A percentile compares a stretch with the other conserved stretches of the same genome.
phyloP scores from a whole-genome alignment of 2,329 filamentous ascomycete species.

The Cephalotrichum gorgonifer region DNA sequence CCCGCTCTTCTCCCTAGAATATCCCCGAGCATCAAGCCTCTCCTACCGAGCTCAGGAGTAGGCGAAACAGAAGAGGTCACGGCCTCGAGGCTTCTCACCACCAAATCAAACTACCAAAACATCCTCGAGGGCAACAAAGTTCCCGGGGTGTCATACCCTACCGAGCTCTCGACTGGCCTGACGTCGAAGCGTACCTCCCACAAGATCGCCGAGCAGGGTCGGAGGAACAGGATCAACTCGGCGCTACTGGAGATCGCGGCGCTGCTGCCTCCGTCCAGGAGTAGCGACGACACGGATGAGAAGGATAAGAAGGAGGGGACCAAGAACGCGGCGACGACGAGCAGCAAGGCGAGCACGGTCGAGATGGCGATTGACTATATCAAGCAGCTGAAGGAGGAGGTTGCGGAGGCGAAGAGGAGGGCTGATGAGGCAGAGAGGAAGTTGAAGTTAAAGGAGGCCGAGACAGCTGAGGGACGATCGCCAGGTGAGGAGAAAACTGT shows the following conservation, averaged over 20 bases:
- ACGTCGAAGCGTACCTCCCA: slow-evolving; percentile 96
- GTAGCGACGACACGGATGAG: slow-evolving; percentile 35
- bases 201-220: slow-evolving; percentile 94
- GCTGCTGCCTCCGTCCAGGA: slow-evolving; percentile 63
- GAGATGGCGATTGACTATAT: slow-evolving; percentile 96
- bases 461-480: not conserved
- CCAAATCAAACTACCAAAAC: slow-evolving; percentile 97
- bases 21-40: slow-evolving; percentile 86
- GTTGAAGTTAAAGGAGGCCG: slow-evolving; percentile 19
- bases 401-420: slow-evolving; percentile 52
- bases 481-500: not conserved
- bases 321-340: slow-evolving; percentile 43
- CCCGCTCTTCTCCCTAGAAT: slow-evolving; percentile 82
- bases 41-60: slow-evolving; percentile 51
- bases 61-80: slow-evolving; percentile 45
- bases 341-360: slow-evolving; percentile 95
- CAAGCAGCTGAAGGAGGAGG: slow-evolving; percentile 67
- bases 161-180: slow-evolving; percentile 81
- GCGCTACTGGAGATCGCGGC: slow-evolving; percentile 86
- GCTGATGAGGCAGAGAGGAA: slow-evolving; percentile 57
- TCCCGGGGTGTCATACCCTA: slow-evolving; percentile 82
- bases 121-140: slow-evolving; percentile 88
- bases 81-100: slow-evolving; percentile 67
- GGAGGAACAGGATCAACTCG: slow-evolving; percentile 89
- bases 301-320: slow-evolving; percentile 25